Base-by-base conservation (phyloP, 129 eudicot genomes). In the Lactuca saligna region DNA sequence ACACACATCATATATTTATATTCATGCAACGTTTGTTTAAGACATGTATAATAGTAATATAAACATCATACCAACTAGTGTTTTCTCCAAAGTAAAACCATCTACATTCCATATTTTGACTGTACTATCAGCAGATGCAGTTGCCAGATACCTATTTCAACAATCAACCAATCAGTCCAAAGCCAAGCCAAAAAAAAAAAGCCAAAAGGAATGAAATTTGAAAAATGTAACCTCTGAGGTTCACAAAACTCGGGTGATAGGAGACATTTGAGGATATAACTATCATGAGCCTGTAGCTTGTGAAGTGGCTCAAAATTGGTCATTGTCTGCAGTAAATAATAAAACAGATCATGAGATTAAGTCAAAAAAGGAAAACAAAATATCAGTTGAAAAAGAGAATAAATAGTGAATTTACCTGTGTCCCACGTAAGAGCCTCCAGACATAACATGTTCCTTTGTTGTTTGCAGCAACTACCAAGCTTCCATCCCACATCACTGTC, bases 291-390 rank as follows among this genome's bases (percentile, higher is more conserved):
- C 58, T 89, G 92, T 50, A 93, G 86, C 80, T 86, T 93, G 78
- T 93, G 99, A 55, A 89, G 97, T 57, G 99, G 99, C 86, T 93
- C 98, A 74, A 93, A 93, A 79, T 93, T 89, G 71, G 99, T 89
- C 97, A 93, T 89, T n/a, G 95, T 89, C 99, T 93, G 86, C 79
- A 78, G 63, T 44, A 74, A 48, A 73, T 70, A 25, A 48, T 70
- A 25, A 48, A 17, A 75, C 67, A 31, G 37, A 16, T 70, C 29
- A 54, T 48, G 12, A 57, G 42, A 46, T 46, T 46, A 46, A 39
- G 44, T 39, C 9, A 25, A 25, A 25, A 25, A 25, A 25, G 1
- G 20, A 20, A n/a, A n/a, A 20, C 0, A 20, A 0, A 20, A 20
- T 20, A 20, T 1, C 1, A 1, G 25, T 20, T 20, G 25, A 20